Conservation (phyloP, 805 yeast genomes). For the Helenozyma baotianmanensis region DNA sequence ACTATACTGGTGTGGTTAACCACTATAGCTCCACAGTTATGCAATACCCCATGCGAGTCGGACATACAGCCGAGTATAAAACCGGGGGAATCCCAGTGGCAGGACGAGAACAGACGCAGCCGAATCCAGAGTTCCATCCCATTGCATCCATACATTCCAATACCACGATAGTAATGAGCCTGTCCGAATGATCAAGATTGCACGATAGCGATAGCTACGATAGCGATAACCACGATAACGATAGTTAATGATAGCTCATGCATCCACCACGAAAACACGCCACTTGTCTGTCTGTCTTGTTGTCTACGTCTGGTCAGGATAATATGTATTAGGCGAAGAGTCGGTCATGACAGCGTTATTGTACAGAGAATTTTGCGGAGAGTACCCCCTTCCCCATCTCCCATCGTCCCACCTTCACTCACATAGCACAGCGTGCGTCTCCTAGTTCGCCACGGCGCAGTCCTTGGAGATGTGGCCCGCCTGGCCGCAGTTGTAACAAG, state of each 20-base stretch:
- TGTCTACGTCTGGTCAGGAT: not conserved
- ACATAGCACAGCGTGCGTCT: not conserved
- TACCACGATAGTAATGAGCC: no score
- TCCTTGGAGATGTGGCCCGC: slow-evolving; percentile 87
- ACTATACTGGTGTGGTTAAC: no score
- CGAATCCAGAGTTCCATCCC: no score
- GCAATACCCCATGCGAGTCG: not conserved
- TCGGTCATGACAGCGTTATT: slow-evolving; percentile 18
- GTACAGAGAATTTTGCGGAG: slow-evolving; percentile 14
- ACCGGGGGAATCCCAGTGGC: no score
- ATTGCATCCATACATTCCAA: no score
- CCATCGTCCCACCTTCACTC: slow-evolving; percentile 13
- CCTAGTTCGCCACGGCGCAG: slow-evolving; percentile 37
- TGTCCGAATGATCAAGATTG: no score
- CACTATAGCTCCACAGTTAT: not conserved
- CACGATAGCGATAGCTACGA: no score
- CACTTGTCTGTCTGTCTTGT: no score
- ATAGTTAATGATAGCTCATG: no score
- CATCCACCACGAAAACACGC: no score
- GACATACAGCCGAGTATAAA: not conserved
- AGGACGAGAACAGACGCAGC: no score
- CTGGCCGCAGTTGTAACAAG: slow-evolving; percentile 71
- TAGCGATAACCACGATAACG: no score
- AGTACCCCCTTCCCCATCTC: slow-evolving; percentile 9
- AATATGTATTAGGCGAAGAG: slow-evolving; percentile 7